Conservation (phyloP, 208 protist species). For the Crithidia bombi region DNA sequence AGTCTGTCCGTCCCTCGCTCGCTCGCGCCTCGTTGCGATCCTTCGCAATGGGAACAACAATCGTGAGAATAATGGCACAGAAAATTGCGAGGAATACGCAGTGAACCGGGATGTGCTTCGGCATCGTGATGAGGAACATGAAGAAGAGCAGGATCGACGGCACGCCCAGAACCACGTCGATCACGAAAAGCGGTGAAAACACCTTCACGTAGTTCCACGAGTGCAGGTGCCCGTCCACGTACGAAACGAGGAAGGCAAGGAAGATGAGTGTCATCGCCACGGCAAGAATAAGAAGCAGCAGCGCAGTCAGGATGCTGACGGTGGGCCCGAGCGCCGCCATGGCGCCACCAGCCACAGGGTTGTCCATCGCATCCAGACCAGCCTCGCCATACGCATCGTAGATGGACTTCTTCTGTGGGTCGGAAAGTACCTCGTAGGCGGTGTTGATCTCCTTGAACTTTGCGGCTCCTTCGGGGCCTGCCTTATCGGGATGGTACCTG, state of each 20-base stretch:
- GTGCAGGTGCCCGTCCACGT: slow-evolving; percentile 46
- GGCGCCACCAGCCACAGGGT: slow-evolving; percentile 40
- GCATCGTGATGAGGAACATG: slow-evolving; percentile 27
- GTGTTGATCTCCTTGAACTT: slow-evolving; percentile 84
- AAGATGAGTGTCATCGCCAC: slow-evolving; percentile 60
- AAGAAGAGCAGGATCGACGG: slow-evolving; percentile 29
- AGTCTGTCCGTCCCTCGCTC: slow-evolving; percentile 37
- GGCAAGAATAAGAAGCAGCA: slow-evolving; percentile 29
- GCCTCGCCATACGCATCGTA: slow-evolving; percentile 74
- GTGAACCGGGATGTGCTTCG: slow-evolving; percentile 17
- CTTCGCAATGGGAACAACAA: slow-evolving; percentile 72
- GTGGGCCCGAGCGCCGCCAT: slow-evolving; percentile 21
- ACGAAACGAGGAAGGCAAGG: slow-evolving; percentile 54
- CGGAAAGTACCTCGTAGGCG: slow-evolving; percentile 97
- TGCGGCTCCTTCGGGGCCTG: slow-evolving; percentile 60
- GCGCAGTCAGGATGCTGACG: slow-evolving; percentile 22
- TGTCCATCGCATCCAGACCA: slow-evolving; percentile 48
- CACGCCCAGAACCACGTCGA: slow-evolving; percentile 48
- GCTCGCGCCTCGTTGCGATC: slow-evolving; percentile 53
- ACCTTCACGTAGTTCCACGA: slow-evolving; percentile 83
- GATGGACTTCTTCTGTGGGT: slow-evolving; percentile 65
- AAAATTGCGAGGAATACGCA: slow-evolving; percentile 29
- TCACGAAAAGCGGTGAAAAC: slow-evolving; percentile 65
- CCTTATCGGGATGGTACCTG: slow-evolving; percentile 90
- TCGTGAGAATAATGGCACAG: slow-evolving; percentile 49